Evolutionary conservation across 805 yeast genomes (phyloP).

Genomic region (Saccharomycodes ludwigii): DNA sequence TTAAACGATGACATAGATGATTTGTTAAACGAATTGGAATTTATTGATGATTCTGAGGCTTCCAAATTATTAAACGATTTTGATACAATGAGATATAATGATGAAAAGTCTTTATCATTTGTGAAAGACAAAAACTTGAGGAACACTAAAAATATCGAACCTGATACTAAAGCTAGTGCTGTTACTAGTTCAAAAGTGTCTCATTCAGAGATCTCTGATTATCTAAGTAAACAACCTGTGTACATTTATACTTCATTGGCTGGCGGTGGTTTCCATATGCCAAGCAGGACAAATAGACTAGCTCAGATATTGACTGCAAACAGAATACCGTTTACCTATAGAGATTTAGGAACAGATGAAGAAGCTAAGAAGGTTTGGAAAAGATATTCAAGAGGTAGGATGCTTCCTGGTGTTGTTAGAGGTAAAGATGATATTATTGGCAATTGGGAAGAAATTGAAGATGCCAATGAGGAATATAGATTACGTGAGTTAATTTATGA

Average conservation of each 20-base stretch:
- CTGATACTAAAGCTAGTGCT: background rate
- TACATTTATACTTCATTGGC: constrained; percentile 77
- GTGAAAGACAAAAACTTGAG: too few species aligned
- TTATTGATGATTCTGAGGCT: constrained; percentile 15
- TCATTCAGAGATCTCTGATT: constrained; percentile 9
- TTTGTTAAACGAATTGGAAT: constrained; percentile 16
- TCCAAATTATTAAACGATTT: constrained; percentile 10
- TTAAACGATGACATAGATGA: constrained; percentile 22
- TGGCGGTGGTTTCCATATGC: constrained; percentile 71
- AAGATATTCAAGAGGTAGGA: constrained; percentile 49
- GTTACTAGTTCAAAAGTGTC: constrained; percentile 1
- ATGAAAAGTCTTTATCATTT: background rate
- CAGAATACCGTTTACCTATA: constrained; percentile 48
- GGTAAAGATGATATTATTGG: constrained; percentile 72
- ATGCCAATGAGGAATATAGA: constrained; percentile 70
- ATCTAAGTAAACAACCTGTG: constrained; percentile 43
- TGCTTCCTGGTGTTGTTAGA: constrained; percentile 70
- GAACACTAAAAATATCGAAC: background rate
- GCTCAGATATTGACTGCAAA: constrained; percentile 67
- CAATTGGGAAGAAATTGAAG: constrained; percentile 75
- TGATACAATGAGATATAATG: constrained; percentile 2
- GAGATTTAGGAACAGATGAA: constrained; percentile 80
- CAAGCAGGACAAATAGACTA: constrained; percentile 64
- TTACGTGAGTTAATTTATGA: constrained; percentile 55
- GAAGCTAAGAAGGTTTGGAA: constrained; percentile 80